Evolutionary conservation across 495 filamentous ascomycete species (phyloP).

Genomic region (Xylaria acuta): DNA sequence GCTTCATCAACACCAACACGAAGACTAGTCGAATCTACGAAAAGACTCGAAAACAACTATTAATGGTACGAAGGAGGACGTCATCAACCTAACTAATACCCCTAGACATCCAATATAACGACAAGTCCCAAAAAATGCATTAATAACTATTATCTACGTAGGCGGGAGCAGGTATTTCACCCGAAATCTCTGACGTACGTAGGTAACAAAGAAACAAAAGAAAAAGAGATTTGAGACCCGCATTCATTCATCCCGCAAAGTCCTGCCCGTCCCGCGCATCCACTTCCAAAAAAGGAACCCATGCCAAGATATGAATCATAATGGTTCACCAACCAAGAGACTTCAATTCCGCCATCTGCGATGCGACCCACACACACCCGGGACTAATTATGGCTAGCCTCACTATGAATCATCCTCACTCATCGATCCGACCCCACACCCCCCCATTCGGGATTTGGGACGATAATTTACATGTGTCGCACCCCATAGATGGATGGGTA

Average conservation of each 20-base stretch:
- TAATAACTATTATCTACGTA: not conserved
- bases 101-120: not conserved
- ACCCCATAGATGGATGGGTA: not conserved
- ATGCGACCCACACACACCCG: not conserved
- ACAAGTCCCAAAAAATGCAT: not conserved
- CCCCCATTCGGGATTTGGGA: not conserved
- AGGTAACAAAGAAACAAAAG: not conserved
- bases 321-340: conserved; percentile 28
- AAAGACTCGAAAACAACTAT: too few species aligned
- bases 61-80: too few species aligned
- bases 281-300: not conserved
- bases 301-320: conserved; percentile 39
- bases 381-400: not conserved
- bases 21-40: too few species aligned
- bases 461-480: conserved; percentile 1
- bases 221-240: too few species aligned
- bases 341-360: not conserved
- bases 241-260: too few species aligned
- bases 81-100: too few species aligned
- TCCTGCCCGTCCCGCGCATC: not conserved
- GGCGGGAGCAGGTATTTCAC: not conserved
- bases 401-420: conserved; percentile 30
- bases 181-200: not conserved
- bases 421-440: conserved; percentile 9
- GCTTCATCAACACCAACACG: too few species aligned